phyloP scores from a whole-genome alignment of 805 yeast species.

The Tetrapisispora pingtungensis region DNA sequence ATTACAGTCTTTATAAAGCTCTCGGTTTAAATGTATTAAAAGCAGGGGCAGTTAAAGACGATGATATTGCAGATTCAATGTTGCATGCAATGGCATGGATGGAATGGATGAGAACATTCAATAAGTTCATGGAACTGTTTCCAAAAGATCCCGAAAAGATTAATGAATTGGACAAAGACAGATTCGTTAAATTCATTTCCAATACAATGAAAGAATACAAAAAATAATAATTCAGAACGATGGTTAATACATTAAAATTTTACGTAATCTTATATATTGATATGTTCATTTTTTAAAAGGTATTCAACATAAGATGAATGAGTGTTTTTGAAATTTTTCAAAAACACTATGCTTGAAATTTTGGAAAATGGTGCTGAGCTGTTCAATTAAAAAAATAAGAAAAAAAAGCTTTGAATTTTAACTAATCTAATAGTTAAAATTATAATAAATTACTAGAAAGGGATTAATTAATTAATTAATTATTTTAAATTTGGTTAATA shows the following conservation, averaged over 20 bases:
- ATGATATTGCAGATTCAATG: constrained; percentile 58
- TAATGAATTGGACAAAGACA: background rate
- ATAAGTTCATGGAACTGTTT: background rate
- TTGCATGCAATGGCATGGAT: constrained; percentile 48
- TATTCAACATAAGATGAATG: too few relatives aligned
- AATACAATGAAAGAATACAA: too few relatives aligned
- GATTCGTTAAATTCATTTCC: background rate
- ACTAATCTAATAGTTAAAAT: background rate
- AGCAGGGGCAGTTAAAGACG: constrained; percentile 37
- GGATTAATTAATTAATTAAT: too few relatives aligned
- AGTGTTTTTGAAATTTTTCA: too few relatives aligned
- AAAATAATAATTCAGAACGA: too few relatives aligned
- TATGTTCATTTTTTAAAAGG: too few relatives aligned
- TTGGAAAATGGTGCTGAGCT: background rate
- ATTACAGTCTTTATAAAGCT: constrained; percentile 46
- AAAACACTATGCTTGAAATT: too few relatives aligned
- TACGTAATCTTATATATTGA: too few relatives aligned
- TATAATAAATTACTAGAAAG: too few relatives aligned
- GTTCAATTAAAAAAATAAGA: background rate
- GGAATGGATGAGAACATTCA: constrained; percentile 30
- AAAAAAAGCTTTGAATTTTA: background rate
- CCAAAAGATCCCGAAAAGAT: background rate
- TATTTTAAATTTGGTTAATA: too few relatives aligned
- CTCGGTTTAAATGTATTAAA: constrained; percentile 56
- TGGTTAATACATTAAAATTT: too few relatives aligned